These are phyloP conservation scores for Penicillium pancosmium DNA, from an alignment of 495 filamentous ascomycete species.

Conservation along the genomic window DNA sequence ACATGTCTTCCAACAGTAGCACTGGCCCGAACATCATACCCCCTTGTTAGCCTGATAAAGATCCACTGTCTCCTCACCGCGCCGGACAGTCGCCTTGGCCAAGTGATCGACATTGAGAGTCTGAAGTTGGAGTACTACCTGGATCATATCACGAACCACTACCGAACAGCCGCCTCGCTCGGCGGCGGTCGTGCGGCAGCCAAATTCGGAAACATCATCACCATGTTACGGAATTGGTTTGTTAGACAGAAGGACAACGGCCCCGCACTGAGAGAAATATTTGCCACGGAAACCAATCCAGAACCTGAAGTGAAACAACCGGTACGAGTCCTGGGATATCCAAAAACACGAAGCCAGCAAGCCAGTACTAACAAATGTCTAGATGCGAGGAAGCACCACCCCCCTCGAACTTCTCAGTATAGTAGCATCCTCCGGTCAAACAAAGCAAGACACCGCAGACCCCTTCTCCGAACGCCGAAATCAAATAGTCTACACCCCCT, in stretches of 20 bases:
- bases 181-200: constrained; percentile 69
- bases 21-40: constrained; percentile 79
- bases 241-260: constrained; percentile 48
- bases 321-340: background rate
- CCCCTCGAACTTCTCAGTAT: constrained; percentile 51
- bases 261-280: constrained; percentile 32
- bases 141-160: constrained; percentile 65
- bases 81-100: constrained; percentile 69
- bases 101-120: constrained; percentile 72
- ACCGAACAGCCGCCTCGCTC: constrained; percentile 63
- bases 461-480: constrained; percentile 5
- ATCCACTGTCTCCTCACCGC: constrained; percentile 77
- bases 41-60: constrained; percentile 85
- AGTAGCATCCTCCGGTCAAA: constrained; percentile 8
- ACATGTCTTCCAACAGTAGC: constrained; percentile 74
- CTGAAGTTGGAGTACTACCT: constrained; percentile 78
- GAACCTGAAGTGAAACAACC: constrained; percentile 13
- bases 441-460: background rate
- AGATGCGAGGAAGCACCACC: constrained; percentile 10
- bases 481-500: constrained; percentile 14
- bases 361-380: background rate
- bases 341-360: background rate
- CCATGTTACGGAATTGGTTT: constrained; percentile 76
- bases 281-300: constrained; percentile 19
- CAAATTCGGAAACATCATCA: constrained; percentile 77